Base-by-base conservation (phyloP, 345 rosid genomes). In the Adansonia digitata region DNA sequence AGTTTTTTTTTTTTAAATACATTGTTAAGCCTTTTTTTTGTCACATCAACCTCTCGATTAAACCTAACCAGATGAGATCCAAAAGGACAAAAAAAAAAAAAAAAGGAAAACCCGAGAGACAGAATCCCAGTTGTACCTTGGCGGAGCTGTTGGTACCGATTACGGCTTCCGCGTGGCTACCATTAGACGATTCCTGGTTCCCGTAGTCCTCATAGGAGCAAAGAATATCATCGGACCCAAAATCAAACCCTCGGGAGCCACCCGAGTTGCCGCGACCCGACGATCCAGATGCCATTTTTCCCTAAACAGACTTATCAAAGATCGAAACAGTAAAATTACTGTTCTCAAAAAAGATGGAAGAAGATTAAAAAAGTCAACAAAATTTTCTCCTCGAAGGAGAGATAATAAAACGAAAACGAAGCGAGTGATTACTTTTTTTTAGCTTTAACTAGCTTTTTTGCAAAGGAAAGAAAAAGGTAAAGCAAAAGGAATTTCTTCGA, bases 161-260 rank as follows among this genome's bases (percentile, higher is more conserved):
- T 3, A 79, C 84, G 65, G 92, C 82, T 79, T 95, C 98, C 71
- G 91, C 84, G 76, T 79, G 89, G 74, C 71, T 52, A 20, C 92
- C 98, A 57, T 90, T 92, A 53, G 95, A 65, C 1, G 94, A 77
- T 68, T 96, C 98, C 82, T 90, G 94, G 77, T 86, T 88, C 64
- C 81, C 81, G 82, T 79, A 91, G 77, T 90, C 98, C 43, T 95
- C 96, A 77, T 95, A 95, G 4, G 99, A 90, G 89, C 97, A 93
- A 79, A 96, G 99, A 77, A 96, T 96, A 72, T 96, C 99, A 83
- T 96, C 98, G 74, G 99, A 81, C 5, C 85, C 97, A 40, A 96
- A 96, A 89, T 96, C 98, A 79, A 93, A 96, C 2, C 95, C 98
- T 75, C 89, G 92, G 37, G 97, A 82, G 45, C 85, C 85, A 65